These are phyloP conservation scores for Pascua sp. DNA, from an alignment of 1,284 basidiomycete species.

Conservation along the genomic window DNA sequence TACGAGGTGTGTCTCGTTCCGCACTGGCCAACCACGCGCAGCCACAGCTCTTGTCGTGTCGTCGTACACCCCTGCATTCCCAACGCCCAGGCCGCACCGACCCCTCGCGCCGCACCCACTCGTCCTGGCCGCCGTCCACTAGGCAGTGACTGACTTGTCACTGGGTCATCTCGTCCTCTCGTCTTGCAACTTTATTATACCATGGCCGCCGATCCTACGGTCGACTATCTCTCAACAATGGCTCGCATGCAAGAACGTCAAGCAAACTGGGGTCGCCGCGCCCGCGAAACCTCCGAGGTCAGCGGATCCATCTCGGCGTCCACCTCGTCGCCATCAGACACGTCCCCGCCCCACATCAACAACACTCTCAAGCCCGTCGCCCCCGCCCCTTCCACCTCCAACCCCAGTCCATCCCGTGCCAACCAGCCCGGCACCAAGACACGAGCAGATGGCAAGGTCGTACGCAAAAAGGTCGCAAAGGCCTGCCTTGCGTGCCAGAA, in stretches of 20 bases:
- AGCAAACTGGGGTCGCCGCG: conserved; percentile 7
- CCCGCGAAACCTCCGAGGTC: conserved; percentile 10
- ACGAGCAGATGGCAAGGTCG: conserved; percentile 52
- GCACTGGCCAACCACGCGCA: too few species aligned
- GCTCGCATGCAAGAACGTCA: conserved; percentile 11
- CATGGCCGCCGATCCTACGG: too few species aligned
- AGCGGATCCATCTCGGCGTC: conserved; percentile 5
- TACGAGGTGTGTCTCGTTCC: too few species aligned
- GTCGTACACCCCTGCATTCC: too few species aligned
- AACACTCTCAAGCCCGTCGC: not conserved
- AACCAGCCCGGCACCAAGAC: not conserved
- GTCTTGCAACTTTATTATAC: too few species aligned
- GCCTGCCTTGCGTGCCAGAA: conserved; percentile 92
- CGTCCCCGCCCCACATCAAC: not conserved
- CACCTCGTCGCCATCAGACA: not conserved
- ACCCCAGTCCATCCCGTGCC: not conserved
- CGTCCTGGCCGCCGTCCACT: too few species aligned
- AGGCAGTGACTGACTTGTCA: too few species aligned
- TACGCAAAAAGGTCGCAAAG: conserved; percentile 55
- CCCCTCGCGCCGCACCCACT: too few species aligned
- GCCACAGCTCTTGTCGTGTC: too few species aligned
- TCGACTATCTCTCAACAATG: conserved; percentile 1
- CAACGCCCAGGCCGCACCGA: too few species aligned
- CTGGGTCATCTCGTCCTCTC: too few species aligned
- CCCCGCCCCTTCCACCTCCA: not conserved